Base-by-base conservation (phyloP, 2,329 filamentous ascomycete genomes). In the Sclerotinia subarctica region DNA sequence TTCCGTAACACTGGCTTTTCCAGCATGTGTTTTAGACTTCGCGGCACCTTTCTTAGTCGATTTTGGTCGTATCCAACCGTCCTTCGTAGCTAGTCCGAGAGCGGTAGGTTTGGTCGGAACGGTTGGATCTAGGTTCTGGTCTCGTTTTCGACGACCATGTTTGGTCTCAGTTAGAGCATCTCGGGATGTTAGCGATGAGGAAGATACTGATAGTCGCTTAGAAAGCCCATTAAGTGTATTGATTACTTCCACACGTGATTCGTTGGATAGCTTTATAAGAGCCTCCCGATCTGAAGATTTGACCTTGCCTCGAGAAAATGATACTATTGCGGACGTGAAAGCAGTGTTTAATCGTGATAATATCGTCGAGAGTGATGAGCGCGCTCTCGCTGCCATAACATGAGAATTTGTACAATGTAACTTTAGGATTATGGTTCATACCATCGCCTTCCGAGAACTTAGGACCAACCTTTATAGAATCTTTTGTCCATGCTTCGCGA, bases 191-290 rank as follows among this genome's bases (percentile, higher is more conserved):
- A 54, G 51, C 3, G 66, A 67, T 2, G 74, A 67, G 4, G 74
- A 72, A 52, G 75, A 74, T 59, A 73, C 42, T 76, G 75, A 73
- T 74, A 79, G 59, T 47, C 76, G 73, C 68, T 69, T 60, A 2
- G 83, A 84, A 35, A 86, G 76, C 21, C 79, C 78, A 63, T 83
- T 79, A 66, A 86, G 85, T 10, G 83, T 78, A 67, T 78, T 78
- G 69, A 85, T 79, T 1, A 83, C 82, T 62, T 84, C 81, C n/a
- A 78, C 69, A 35, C 83, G 78, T 0, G 83, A 84, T 3, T 79
- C 75, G 68, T 80, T 81, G 4, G 83, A 85, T 38, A 86, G 73
- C 7, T 80, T 78, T 69, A 81, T 75, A 38, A 86, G 78, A 2
- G 81, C 81, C 35, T 79, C 78, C 69, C 82, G 84, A 74, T 84